Percentiles rank a stretch among this genome's conserved stretches.
These are phyloP conservation scores for Vigna unguiculata DNA, from an alignment of 306 rosid genomes.

Conservation along the genomic window DNA sequence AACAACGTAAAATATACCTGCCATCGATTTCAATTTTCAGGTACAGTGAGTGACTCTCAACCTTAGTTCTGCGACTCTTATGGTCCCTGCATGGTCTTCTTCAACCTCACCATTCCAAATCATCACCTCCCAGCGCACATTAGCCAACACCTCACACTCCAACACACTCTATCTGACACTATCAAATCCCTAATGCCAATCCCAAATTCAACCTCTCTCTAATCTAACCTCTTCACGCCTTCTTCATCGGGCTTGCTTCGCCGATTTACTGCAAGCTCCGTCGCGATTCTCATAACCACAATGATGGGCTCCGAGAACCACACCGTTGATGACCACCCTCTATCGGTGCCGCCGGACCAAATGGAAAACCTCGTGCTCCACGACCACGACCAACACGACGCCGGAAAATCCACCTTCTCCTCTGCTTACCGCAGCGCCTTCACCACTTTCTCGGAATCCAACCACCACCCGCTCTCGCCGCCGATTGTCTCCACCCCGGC, in stretches of 20 bases:
- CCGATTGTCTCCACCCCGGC: constrained; percentile 46
- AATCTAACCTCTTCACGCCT: neutral
- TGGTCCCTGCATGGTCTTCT: constrained; percentile 51
- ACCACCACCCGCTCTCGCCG: constrained; percentile 58
- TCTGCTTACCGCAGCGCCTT: constrained; percentile 79
- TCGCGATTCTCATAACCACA: constrained; percentile 7
- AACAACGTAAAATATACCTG: too few relatives aligned
- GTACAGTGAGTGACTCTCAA: neutral
- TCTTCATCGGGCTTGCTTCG: constrained; percentile 6
- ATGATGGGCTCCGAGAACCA: constrained; percentile 92
- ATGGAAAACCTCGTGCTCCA: constrained; percentile 71
- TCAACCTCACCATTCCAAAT: constrained; percentile 39
- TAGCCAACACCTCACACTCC: constrained; percentile 15
- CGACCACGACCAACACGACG: constrained; percentile 38
- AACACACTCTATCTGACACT: neutral
- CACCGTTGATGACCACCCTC: constrained; percentile 56
- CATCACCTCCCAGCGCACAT: constrained; percentile 46
- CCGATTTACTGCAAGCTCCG: constrained; percentile 22
- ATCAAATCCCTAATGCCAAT: constrained; percentile 29
- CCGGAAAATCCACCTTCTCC: constrained; percentile 51
- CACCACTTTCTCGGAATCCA: constrained; percentile 58
- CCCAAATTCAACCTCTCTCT: constrained; percentile 36
- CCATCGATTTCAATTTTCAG: too few relatives aligned
- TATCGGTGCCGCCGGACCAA: constrained; percentile 56
- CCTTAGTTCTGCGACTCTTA: neutral